Conservation (phyloP, 306 rosid species). For the Prunus armeniaca region DNA sequence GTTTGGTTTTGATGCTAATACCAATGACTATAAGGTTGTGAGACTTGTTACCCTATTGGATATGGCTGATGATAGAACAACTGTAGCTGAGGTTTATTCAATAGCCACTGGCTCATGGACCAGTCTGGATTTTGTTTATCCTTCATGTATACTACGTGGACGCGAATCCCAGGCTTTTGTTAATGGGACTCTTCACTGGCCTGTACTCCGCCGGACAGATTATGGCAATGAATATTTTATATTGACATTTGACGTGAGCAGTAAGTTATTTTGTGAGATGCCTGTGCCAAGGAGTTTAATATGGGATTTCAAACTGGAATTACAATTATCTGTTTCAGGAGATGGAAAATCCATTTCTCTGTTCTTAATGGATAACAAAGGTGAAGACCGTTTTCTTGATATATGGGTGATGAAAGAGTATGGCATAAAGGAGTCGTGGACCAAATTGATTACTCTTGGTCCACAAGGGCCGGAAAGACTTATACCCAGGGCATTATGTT, state of each 20-base stretch:
- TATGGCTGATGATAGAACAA: background rate
- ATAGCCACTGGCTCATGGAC: background rate
- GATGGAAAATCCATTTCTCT: background rate
- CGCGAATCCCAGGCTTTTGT: background rate
- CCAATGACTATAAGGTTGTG: background rate
- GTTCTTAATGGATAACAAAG: background rate
- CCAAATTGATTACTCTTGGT: background rate
- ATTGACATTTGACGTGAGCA: background rate
- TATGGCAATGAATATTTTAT: background rate
- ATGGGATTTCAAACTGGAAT: too few relatives aligned
- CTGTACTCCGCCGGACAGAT: too few relatives aligned
- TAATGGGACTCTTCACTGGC: background rate
- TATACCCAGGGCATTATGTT: background rate
- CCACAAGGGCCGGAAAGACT: background rate
- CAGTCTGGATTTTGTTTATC: background rate
- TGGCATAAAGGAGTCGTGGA: background rate
- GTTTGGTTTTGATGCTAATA: background rate
- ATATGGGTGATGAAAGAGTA: background rate
- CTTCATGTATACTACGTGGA: background rate
- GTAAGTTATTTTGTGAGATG: background rate
- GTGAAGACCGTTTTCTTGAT: background rate
- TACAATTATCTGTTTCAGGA: background rate
- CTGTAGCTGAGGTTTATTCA: background rate
- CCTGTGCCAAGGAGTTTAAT: background rate
- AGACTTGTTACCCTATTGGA: background rate